Conservation (phyloP, 2,329 filamentous ascomycete genomes). For the Beauveria sp. region DNA sequence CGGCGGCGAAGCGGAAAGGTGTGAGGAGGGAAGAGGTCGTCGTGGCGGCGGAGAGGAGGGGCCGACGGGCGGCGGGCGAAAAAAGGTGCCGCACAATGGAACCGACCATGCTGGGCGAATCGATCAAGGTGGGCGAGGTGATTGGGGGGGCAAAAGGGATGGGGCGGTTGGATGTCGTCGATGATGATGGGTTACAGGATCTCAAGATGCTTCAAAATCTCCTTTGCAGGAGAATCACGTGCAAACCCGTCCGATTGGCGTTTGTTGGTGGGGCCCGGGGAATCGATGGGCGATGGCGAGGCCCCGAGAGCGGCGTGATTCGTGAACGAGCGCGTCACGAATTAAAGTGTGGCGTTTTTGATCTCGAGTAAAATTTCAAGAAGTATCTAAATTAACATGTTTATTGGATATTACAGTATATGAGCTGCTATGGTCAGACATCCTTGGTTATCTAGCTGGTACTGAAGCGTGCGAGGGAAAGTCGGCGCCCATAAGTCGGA, state of each 20-base stretch:
- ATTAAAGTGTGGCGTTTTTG: too few species aligned
- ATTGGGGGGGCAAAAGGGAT: background rate
- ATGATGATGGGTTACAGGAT: background rate
- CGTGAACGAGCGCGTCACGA: too few species aligned
- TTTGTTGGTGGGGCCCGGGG: background rate
- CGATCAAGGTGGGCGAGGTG: background rate
- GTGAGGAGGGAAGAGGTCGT: slow-evolving; percentile 20
- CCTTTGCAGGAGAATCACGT: slow-evolving; percentile 6
- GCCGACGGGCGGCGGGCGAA: slow-evolving; percentile 23
- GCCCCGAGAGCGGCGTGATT: too few species aligned
- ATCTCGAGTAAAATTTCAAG: too few species aligned
- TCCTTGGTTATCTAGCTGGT: too few species aligned
- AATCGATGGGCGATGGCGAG: background rate
- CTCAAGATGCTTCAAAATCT: background rate
- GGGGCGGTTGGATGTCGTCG: background rate
- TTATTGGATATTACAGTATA: too few species aligned
- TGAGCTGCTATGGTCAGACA: too few species aligned
- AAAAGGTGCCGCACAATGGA: slow-evolving; percentile 29
- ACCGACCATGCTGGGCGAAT: slow-evolving; percentile 26
- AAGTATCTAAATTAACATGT: too few species aligned
- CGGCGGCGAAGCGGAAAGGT: slow-evolving; percentile 12
- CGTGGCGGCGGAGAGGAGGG: slow-evolving; percentile 17
- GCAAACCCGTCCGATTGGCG: slow-evolving; percentile 1
- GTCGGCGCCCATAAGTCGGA: too few species aligned
- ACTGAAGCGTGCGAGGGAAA: too few species aligned